Base-by-base conservation (phyloP, 305 asterid species). In the Fraxinus latifolia region DNA sequence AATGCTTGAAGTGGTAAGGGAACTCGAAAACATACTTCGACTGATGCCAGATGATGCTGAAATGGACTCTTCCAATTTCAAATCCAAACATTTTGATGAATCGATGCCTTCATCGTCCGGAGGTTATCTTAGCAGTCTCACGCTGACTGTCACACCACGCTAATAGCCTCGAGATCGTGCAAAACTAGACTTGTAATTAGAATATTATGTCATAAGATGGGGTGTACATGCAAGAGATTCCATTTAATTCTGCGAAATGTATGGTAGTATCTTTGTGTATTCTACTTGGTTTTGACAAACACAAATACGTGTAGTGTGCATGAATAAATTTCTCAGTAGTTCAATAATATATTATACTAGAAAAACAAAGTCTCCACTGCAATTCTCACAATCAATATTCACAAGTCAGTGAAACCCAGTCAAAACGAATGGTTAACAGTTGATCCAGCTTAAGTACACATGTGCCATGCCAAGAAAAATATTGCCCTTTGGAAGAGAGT, bases 1-100 rank as follows among this genome's bases (percentile, higher is more conserved):
- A 0, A 92, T 92, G 91, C 80, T 89, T 83, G 98, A 93, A 47
- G 94, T 95, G 21, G 98, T 93, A 2, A 89, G 98, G 76, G 94
- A 86, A 87, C 88, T 93, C 0, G 96, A 95, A 84, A 86, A 89
- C 80, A 90, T 92, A 31, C 85, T 90, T 33, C 65, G 79, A 8
- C 79, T 84, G 88, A 87, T 92, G 78, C 90, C 94, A 5, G 87
- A 86, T 32, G 44, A 58, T 19, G 74, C 74, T 29, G 37, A 68
- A 67, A 37, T 36, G 3, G 74, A 83, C 68, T 76, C 84, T 8
- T 82, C 81, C 5, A 88, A 85, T 15, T 70, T 83, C 2, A 84
- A 80, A 79, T 80, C 83, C 55, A 85, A 68, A 73, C 77, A 34
- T 74, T 81, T 72, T 3, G 36, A 73, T 60, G 88, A 82, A 82